Conservation (phyloP, 2,329 filamentous ascomycete genomes). For the Neopestalotiopsis sp. region DNA sequence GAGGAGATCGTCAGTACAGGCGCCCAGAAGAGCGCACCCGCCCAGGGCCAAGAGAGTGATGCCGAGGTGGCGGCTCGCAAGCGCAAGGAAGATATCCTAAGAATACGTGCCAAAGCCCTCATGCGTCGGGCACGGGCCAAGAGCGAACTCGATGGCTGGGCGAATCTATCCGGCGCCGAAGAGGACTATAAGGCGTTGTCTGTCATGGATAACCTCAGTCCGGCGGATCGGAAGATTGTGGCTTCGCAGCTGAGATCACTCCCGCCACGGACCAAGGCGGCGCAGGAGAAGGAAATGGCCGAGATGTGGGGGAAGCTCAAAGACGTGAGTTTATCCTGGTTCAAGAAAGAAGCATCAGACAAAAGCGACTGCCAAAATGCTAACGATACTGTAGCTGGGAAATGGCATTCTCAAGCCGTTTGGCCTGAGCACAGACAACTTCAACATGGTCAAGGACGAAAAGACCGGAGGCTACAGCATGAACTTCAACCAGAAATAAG, state of each 20-base stretch:
- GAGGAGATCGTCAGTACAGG: slow-evolving; percentile 66
- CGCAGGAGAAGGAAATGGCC: slow-evolving; percentile 84
- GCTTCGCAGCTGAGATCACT: slow-evolving; percentile 68
- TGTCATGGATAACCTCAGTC: slow-evolving; percentile 62
- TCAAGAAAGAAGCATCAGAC: background rate
- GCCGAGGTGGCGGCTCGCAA: slow-evolving; percentile 38
- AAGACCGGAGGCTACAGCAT: slow-evolving; percentile 91
- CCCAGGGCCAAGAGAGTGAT: slow-evolving; percentile 33
- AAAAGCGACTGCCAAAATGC: background rate
- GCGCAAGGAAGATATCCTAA: slow-evolving; percentile 67
- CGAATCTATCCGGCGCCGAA: slow-evolving; percentile 75
- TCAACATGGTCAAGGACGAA: slow-evolving; percentile 91
- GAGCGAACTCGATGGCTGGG: slow-evolving; percentile 77
- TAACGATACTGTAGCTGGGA: slow-evolving; percentile 62
- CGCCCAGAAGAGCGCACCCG: slow-evolving; percentile 54
- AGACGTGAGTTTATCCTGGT: slow-evolving; percentile 54
- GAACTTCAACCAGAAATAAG: slow-evolving; percentile 70
- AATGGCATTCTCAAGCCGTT: slow-evolving; percentile 94
- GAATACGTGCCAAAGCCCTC: slow-evolving; percentile 83
- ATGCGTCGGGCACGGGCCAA: slow-evolving; percentile 78
- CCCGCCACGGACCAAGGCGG: slow-evolving; percentile 72
- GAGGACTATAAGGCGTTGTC: slow-evolving; percentile 79
- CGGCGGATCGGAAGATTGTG: slow-evolving; percentile 71
- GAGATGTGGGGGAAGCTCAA: slow-evolving; percentile 99
- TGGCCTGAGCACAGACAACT: slow-evolving; percentile 91